Conservation (phyloP, 139 green algal species). For the Chlorella sp. region DNA sequence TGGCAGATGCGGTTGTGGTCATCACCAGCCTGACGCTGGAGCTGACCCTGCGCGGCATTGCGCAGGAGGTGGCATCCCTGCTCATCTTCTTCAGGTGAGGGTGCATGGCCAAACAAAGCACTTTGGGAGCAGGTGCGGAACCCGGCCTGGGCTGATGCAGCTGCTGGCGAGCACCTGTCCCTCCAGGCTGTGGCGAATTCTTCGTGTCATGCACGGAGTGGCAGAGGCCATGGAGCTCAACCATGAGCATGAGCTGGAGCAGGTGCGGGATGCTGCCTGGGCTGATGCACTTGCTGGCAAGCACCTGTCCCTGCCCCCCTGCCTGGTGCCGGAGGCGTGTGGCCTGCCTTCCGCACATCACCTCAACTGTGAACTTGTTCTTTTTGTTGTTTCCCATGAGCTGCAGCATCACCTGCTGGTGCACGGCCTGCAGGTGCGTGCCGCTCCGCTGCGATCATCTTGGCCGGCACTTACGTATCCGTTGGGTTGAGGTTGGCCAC, state of each 20-base stretch:
- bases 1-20: slow-evolving; percentile 28
- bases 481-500: no score
- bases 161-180: no score
- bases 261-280: no score
- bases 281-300: no score
- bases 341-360: no score
- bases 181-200: slow-evolving; percentile 37
- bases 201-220: slow-evolving; percentile 38
- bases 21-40: slow-evolving; percentile 32
- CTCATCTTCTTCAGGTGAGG: slow-evolving; percentile 49
- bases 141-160: no score
- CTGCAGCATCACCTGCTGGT: slow-evolving; percentile 28
- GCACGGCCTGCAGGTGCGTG: slow-evolving; percentile 10
- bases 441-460: neutral
- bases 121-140: no score
- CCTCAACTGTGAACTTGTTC: no score
- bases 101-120: no score
- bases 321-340: no score
- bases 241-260: neutral
- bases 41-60: slow-evolving; percentile 23
- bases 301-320: no score
- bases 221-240: slow-evolving; percentile 30
- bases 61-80: slow-evolving; percentile 37
- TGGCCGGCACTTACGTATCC: neutral
- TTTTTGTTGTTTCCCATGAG: no score